These are phyloP conservation scores for Geum urbanum DNA, from an alignment of 306 rosid genomes.

Conservation along the genomic window DNA sequence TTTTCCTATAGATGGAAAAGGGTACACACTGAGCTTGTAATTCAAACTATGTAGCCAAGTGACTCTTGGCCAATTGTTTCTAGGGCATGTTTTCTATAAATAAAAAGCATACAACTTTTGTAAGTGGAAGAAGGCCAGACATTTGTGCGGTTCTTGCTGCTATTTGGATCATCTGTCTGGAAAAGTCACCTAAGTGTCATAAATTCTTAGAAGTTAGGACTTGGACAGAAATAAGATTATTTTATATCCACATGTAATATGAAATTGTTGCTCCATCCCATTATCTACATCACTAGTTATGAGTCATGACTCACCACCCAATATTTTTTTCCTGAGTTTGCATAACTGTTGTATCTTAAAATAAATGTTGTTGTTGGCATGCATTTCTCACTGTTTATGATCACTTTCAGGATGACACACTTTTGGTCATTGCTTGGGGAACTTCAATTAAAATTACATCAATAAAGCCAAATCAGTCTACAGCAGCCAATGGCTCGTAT, in stretches of 20 bases:
- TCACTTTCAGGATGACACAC: constrained; percentile 68
- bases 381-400: constrained; percentile 28
- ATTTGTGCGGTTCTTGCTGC: background rate
- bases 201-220: background rate
- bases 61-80: background rate
- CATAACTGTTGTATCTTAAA: background rate
- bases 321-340: background rate
- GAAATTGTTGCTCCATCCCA: background rate
- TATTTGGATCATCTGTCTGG: background rate
- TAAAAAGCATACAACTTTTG: background rate
- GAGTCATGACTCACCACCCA: background rate
- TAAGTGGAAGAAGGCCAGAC: background rate
- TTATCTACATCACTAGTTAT: background rate
- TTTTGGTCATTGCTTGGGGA: constrained; percentile 99
- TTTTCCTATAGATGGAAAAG: background rate
- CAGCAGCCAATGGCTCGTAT: constrained; percentile 63
- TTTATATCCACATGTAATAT: background rate
- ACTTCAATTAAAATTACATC: constrained; percentile 85
- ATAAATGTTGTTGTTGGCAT: constrained; percentile 12
- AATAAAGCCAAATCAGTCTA: constrained; percentile 52
- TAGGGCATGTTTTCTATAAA: background rate
- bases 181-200: background rate
- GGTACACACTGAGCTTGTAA: background rate
- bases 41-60: background rate
- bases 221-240: background rate